Evolutionary conservation across 768 basidiomycete species (phyloP).

Genomic region (Nidularia pulvinata): DNA sequence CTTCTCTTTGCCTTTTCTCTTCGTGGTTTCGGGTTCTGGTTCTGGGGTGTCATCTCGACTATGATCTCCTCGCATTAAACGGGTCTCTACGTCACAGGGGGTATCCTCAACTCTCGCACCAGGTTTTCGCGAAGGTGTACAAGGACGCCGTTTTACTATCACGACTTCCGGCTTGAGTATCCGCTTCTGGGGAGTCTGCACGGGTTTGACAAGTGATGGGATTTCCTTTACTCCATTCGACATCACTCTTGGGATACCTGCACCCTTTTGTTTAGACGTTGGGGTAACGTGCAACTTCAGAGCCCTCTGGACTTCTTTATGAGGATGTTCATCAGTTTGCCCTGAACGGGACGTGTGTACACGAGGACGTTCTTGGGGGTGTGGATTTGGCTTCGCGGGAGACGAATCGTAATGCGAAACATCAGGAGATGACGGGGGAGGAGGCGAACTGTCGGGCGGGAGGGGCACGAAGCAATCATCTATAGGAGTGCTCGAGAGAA

Average conservation of each 20-base stretch:
- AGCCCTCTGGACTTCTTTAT: too few relatives aligned
- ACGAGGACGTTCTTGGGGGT: background rate
- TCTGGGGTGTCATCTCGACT: too few relatives aligned
- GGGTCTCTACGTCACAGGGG: too few relatives aligned
- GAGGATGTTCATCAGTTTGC: too few relatives aligned
- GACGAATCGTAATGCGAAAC: constrained; percentile 8
- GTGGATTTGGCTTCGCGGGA: constrained; percentile 10
- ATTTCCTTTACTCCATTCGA: background rate
- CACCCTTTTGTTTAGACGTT: background rate
- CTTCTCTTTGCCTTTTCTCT: too few relatives aligned
- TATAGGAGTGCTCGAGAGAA: constrained; percentile 12
- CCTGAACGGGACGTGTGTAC: background rate
- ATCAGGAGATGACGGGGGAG: constrained; percentile 8
- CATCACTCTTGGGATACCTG: background rate
- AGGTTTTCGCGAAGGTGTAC: background rate
- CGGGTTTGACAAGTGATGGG: background rate
- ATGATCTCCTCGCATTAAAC: too few relatives aligned
- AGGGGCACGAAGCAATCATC: constrained; percentile 11
- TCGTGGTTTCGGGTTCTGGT: too few relatives aligned
- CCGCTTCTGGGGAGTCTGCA: constrained; percentile 5
- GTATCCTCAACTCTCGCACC: too few relatives aligned
- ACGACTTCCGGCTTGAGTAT: constrained; percentile 11
- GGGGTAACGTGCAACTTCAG: background rate
- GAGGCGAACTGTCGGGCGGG: constrained; percentile 5
- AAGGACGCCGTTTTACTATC: constrained; percentile 5